Evolutionary conservation across 768 basidiomycete genomes (phyloP).

Genomic region (Roridomyces roridus): DNA sequence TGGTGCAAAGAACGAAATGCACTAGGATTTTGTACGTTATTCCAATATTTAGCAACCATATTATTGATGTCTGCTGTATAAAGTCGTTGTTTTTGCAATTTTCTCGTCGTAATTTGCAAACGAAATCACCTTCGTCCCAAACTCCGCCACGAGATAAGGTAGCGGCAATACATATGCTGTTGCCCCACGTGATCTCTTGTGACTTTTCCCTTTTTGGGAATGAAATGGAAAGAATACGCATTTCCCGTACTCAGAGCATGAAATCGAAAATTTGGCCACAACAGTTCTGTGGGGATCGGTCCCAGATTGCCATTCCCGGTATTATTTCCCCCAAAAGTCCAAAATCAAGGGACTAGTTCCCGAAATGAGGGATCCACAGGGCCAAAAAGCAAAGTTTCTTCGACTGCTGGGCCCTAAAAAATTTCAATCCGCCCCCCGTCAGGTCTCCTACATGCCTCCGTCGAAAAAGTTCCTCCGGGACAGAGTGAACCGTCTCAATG

Average conservation of each 20-base stretch:
- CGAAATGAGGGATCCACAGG: too few species aligned
- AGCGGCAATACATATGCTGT: conserved; percentile 3
- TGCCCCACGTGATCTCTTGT: conserved; percentile 9
- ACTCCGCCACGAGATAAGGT: too few species aligned
- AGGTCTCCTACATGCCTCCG: neutral
- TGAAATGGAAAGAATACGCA: neutral
- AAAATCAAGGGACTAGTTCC: conserved; percentile 2
- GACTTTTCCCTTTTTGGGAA: neutral
- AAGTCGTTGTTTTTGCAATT: too few species aligned
- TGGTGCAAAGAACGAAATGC: too few species aligned
- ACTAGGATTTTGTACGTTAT: too few species aligned
- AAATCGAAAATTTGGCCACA: neutral
- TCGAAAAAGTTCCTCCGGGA: conserved; percentile 5
- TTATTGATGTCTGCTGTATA: too few species aligned
- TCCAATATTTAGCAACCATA: too few species aligned
- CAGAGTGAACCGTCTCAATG: neutral
- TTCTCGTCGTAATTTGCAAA: too few species aligned
- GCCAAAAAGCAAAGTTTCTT: conserved; percentile 18
- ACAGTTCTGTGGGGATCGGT: neutral
- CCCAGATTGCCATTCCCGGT: neutral
- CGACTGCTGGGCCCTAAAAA: neutral
- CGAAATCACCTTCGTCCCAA: too few species aligned
- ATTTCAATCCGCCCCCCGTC: neutral
- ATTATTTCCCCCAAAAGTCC: neutral
- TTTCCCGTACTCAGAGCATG: neutral